Evolutionary conservation across 805 yeast genomes (phyloP), one percentile per base, ranked within the genome.

Genomic region (Henningerozyma blattae): DNA sequence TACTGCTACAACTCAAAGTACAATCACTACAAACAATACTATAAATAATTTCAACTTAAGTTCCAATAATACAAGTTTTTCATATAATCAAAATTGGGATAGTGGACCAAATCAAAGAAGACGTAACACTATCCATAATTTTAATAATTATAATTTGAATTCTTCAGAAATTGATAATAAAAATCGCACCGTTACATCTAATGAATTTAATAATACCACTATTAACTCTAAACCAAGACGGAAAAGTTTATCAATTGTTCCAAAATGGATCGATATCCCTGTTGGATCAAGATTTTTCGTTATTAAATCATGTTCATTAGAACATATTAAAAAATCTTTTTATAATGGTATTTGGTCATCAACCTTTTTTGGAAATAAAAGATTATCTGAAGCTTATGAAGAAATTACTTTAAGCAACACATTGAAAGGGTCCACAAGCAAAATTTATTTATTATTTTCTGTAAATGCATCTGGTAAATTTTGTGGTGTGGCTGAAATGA

Each of bases 401-500:
- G 18, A 19, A 15, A 5, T n/a, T 10, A 24, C 10, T 12, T 7
- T 10, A 20, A 7, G 10, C 7, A 12, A 12, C 3, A 25, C 46
- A 32, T 28, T 37, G 15, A 20, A 33, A 19, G 32, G 42, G 3
- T 28, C 27, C 6, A 52, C 46, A 2, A 48, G 52, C 9, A 61
- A 63, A 32, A 49, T 75, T 0, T 68, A 59, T 41, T 50, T 75
- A 18, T 65, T 75, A 42, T 75, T 72, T 44, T 72, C 75, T 43
- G 78, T 73, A 1, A 74, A 74, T 45, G 64, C 64, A 2, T 67
- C 75, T 12, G 77, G 77, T 0, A 64, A 61, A 37, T 73, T 73
- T 43, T 70, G 75, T 49, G 80, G 77, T 0, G 59, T 72, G 14
- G 73, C 75, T 6, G 71, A 70, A 43, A 71, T 75, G 77, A 52